Evolutionary conservation across 169 alveolate genomes (phyloP).

Genomic region (Cryptosporidium viatorum): DNA sequence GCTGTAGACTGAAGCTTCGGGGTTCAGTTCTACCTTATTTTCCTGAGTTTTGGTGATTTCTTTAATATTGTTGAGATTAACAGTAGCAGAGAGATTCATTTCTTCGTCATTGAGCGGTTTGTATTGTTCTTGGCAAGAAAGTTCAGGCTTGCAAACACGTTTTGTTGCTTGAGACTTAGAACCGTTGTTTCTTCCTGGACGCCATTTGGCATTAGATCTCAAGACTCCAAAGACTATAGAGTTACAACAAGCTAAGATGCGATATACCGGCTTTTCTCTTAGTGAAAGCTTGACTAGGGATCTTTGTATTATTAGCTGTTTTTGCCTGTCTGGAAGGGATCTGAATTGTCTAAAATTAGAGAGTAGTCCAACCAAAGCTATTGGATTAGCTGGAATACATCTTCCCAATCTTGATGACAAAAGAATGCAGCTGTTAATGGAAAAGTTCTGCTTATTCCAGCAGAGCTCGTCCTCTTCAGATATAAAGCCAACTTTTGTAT

Average conservation of each 20-base stretch:
- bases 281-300: constrained; percentile 53
- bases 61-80: not conserved
- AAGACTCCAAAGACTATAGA: constrained; percentile 53
- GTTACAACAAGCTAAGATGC: constrained; percentile 41
- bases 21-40: not conserved
- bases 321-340: constrained; percentile 12
- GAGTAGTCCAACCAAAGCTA: constrained; percentile 47
- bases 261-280: constrained; percentile 64
- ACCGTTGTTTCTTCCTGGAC: not conserved
- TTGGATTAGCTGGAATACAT: constrained; percentile 74
- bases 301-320: constrained; percentile 36
- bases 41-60: not conserved
- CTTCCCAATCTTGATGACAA: constrained; percentile 41
- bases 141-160: not conserved
- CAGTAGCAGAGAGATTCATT: constrained; percentile 28
- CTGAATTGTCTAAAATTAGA: constrained; percentile 21
- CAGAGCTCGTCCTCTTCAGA: constrained; percentile 15
- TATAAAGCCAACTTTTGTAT: constrained; percentile 49
- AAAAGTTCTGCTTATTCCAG: constrained; percentile 19
- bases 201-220: constrained; percentile 67
- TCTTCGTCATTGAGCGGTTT: not conserved
- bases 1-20: not conserved
- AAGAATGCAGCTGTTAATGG: constrained; percentile 29
- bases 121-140: not conserved
- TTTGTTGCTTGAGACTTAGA: not conserved